phyloP scores from a whole-genome alignment of 768 basidiomycete species.

The Termitomyces sp. region DNA sequence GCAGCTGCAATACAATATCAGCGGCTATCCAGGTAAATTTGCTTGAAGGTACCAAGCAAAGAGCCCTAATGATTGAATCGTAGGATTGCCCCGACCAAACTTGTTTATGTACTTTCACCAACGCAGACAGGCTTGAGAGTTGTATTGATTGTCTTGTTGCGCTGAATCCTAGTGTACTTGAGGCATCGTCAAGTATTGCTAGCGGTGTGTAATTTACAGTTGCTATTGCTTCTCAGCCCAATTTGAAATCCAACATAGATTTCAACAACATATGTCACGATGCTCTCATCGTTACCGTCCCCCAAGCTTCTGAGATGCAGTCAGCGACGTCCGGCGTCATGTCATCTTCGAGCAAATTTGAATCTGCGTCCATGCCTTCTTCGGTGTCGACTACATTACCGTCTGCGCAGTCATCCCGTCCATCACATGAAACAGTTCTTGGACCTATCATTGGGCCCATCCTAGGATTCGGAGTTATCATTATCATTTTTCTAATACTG shows the following conservation, averaged over 20 bases:
- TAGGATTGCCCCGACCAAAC: conserved; percentile 21
- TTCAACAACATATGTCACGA: not conserved
- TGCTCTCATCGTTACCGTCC: not conserved
- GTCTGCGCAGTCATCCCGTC: too few species aligned
- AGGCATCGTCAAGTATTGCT: conserved; percentile 20
- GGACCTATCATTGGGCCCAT: too few species aligned
- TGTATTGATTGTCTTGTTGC: conserved; percentile 29
- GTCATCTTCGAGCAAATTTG: not conserved
- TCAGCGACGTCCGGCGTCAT: not conserved
- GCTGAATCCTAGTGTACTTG: conserved; percentile 15
- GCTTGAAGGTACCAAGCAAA: not conserved
- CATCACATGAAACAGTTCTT: too few species aligned
- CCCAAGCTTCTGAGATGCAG: not conserved
- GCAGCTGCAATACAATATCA: not conserved
- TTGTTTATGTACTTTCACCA: conserved; percentile 23
- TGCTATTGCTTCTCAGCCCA: not conserved
- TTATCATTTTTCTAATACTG: too few species aligned
- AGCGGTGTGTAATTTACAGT: conserved; percentile 17
- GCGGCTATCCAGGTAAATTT: not conserved
- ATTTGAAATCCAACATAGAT: not conserved
- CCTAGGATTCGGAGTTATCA: too few species aligned
- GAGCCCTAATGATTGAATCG: not conserved
- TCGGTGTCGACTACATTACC: too few species aligned
- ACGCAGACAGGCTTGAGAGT: conserved; percentile 20
- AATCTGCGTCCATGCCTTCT: too few species aligned